These are phyloP conservation scores for Wallacemonas collosoma DNA, from an alignment of 208 protist genomes.

Conservation along the genomic window DNA sequence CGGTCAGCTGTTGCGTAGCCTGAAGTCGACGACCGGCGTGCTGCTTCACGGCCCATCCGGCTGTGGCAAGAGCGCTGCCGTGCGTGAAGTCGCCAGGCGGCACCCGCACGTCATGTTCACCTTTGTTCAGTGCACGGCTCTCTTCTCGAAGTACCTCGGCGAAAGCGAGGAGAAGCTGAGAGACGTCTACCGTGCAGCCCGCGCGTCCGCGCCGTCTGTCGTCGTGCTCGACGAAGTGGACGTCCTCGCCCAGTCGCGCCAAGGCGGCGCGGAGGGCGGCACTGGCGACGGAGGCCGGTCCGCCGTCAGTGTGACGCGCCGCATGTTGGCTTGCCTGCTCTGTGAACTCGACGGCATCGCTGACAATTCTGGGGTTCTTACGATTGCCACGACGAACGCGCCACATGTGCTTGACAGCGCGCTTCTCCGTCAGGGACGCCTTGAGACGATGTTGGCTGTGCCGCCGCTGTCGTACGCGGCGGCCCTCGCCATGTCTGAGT, in stretches of 20 bases:
- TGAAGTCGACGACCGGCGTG: slow-evolving; percentile 69
- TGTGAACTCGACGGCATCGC: slow-evolving; percentile 98
- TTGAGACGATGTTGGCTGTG: slow-evolving; percentile 80
- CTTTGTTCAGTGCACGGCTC: slow-evolving; percentile 68
- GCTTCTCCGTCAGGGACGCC: slow-evolving; percentile 95
- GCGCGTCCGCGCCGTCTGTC: slow-evolving; percentile 66
- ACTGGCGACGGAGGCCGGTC: slow-evolving; percentile 18
- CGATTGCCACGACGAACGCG: slow-evolving; percentile 86
- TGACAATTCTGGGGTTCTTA: slow-evolving; percentile 86
- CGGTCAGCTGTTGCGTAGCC: slow-evolving; percentile 32
- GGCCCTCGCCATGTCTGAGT: slow-evolving; percentile 43
- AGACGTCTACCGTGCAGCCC: slow-evolving; percentile 66
- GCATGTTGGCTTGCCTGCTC: slow-evolving; percentile 95
- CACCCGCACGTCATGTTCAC: slow-evolving; percentile 57
- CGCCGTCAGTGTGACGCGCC: slow-evolving; percentile 57
- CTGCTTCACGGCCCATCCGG: slow-evolving; percentile 84
- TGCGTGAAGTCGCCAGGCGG: slow-evolving; percentile 30
- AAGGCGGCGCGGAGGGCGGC: slow-evolving; percentile 26
- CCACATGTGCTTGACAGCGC: slow-evolving; percentile 92
- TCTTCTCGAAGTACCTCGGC: slow-evolving; percentile 91
- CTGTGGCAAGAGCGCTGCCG: slow-evolving; percentile 77
- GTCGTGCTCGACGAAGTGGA: slow-evolving; percentile 89
- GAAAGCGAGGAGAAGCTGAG: slow-evolving; percentile 89
- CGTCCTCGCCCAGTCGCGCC: slow-evolving; percentile 71
- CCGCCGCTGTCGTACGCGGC: slow-evolving; percentile 56